These are phyloP conservation scores for Nitzschia sp. DNA, from an alignment of 108 stramenopile genomes.

Conservation along the genomic window DNA sequence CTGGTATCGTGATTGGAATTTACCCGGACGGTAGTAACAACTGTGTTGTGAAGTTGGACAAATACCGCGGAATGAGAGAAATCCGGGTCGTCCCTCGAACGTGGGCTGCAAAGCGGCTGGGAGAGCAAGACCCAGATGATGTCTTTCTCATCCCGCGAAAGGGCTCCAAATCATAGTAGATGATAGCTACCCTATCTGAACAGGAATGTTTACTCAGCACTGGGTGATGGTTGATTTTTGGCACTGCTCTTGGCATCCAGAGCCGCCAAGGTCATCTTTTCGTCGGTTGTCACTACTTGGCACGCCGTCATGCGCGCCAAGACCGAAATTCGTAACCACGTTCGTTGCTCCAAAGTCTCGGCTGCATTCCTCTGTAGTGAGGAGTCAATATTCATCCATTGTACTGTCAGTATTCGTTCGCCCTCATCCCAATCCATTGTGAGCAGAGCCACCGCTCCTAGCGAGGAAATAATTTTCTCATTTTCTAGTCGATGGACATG, in stretches of 20 bases:
- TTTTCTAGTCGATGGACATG: constrained; percentile 24
- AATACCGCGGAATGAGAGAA: constrained; percentile 77
- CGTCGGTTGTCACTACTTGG: constrained; percentile 11
- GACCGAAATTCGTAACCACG: constrained; percentile 41
- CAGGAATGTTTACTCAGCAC: neutral
- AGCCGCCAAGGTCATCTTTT: neutral
- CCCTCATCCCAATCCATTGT: constrained; percentile 23
- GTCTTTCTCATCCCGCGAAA: constrained; percentile 82
- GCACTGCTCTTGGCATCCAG: neutral
- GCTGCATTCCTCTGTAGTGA: neutral
- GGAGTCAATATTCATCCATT: constrained; percentile 47
- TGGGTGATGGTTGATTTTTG: neutral
- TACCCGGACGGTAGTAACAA: constrained; percentile 69
- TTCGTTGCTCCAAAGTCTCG: constrained; percentile 22
- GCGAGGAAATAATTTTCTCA: neutral
- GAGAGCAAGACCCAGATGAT: constrained; percentile 90
- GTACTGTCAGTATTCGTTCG: constrained; percentile 26
- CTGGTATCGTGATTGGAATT: constrained; percentile 86
- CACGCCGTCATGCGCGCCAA: constrained; percentile 41
- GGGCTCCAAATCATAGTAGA: constrained; percentile 1
- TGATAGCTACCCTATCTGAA: neutral
- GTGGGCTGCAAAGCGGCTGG: constrained; percentile 83
- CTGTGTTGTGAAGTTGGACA: constrained; percentile 78
- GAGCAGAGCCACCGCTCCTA: constrained; percentile 39
- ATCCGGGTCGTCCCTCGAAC: constrained; percentile 67